These are phyloP conservation scores for Thymus mandschuricus DNA, from an alignment of 257 asterid species.

Conservation along the genomic window DNA sequence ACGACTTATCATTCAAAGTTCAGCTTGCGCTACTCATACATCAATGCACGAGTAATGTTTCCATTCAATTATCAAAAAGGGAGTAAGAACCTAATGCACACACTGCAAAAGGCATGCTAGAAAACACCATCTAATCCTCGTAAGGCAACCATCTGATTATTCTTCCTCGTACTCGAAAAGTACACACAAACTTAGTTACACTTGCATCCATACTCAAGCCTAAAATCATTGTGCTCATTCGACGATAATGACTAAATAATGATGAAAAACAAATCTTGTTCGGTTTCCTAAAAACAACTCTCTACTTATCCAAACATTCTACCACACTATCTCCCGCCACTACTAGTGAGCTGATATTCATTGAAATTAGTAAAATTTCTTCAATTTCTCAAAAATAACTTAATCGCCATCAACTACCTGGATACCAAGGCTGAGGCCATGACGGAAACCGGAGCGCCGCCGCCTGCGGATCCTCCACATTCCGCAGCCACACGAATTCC, in stretches of 20 bases:
- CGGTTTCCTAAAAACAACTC: conserved; percentile 2
- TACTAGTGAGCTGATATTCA: conserved; percentile 5
- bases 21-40: neutral
- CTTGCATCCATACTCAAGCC: conserved; percentile 2
- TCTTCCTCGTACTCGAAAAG: too few relatives aligned
- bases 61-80: neutral
- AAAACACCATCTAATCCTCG: conserved; percentile 1
- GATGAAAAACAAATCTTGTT: neutral
- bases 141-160: too few relatives aligned
- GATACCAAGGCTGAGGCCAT: conserved; percentile 85
- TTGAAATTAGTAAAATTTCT: neutral
- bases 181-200: neutral
- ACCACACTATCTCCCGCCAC: conserved; percentile 1
- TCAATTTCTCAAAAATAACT: neutral
- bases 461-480: conserved; percentile 59
- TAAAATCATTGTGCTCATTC: neutral
- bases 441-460: conserved; percentile 43
- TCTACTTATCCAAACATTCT: neutral
- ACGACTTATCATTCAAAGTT: neutral
- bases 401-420: conserved; percentile 48
- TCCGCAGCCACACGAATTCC: conserved; percentile 83
- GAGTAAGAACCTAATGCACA: neutral
- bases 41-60: conserved; percentile 8
- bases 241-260: neutral
- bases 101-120: neutral